Percentiles rank a stretch among this genome's conserved stretches.
phyloP scores from a whole-genome alignment of 2,329 filamentous ascomycete genomes.

The Pseudogymnoascus sp. region DNA sequence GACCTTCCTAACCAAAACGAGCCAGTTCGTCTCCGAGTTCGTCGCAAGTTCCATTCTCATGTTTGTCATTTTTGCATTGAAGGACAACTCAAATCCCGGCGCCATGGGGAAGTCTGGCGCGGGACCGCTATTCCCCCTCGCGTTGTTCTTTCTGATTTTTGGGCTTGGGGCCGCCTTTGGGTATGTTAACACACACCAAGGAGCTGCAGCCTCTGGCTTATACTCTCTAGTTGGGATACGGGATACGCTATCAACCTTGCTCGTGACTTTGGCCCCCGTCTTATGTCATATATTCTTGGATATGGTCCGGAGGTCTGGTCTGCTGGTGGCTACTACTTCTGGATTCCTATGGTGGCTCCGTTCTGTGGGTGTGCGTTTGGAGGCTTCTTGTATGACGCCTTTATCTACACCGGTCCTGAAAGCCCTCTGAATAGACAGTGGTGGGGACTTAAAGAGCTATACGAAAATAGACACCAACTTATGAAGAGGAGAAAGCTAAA shows the following conservation, averaged over 20 bases:
- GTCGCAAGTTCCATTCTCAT: conserved; percentile 59
- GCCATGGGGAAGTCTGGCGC: conserved; percentile 44
- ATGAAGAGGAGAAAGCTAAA: neutral
- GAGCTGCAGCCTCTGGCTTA: neutral
- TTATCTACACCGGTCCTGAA: conserved; percentile 59
- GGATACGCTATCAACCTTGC: conserved; percentile 69
- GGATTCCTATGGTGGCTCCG: conserved; percentile 66
- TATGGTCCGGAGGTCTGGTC: conserved; percentile 61
- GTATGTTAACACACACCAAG: conserved; percentile 2
- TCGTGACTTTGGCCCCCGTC: conserved; percentile 61
- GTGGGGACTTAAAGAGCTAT: conserved; percentile 51
- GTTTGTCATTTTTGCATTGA: conserved; percentile 64
- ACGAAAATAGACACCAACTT: conserved; percentile 13
- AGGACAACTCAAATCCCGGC: conserved; percentile 44
- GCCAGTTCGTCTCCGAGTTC: conserved; percentile 66
- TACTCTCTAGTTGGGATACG: conserved; percentile 52
- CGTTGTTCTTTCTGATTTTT: conserved; percentile 65
- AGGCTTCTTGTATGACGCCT: conserved; percentile 57
- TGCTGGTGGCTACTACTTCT: conserved; percentile 64
- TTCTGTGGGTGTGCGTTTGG: conserved; percentile 58
- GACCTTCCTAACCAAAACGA: conserved; percentile 55
- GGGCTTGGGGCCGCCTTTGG: conserved; percentile 64
- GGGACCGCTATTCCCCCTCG: conserved; percentile 49
- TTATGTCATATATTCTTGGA: conserved; percentile 59
- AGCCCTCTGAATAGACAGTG: conserved; percentile 62